Conservation (phyloP, 2,329 filamentous ascomycete species). For the Neofusicoccum sp. region DNA sequence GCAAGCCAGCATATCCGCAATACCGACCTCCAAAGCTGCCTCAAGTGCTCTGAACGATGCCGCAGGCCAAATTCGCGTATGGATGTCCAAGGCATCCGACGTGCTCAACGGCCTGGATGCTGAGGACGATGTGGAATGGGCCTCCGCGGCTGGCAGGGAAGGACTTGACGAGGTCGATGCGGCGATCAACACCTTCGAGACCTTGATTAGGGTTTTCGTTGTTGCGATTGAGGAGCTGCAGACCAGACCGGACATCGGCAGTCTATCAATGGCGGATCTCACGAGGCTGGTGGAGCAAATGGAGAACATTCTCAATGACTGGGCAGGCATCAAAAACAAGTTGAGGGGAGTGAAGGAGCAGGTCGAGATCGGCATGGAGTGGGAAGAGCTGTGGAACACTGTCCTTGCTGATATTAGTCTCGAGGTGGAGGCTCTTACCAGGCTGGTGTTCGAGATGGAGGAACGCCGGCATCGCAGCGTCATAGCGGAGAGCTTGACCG, state of each 20-base stretch:
- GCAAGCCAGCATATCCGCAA: slow-evolving; percentile 79
- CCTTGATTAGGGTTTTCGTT: slow-evolving; percentile 89
- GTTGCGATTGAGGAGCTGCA: slow-evolving; percentile 92
- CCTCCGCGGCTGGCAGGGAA: slow-evolving; percentile 81
- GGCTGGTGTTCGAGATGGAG: slow-evolving; percentile 96
- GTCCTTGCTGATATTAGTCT: slow-evolving; percentile 91
- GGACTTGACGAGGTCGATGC: slow-evolving; percentile 69
- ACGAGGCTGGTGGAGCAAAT: slow-evolving; percentile 80
- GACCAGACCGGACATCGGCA: slow-evolving; percentile 71
- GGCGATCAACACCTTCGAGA: slow-evolving; percentile 82
- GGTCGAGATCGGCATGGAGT: slow-evolving; percentile 97
- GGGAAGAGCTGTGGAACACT: slow-evolving; percentile 95
- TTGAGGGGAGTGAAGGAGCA: slow-evolving; percentile 82
- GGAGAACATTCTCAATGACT: slow-evolving; percentile 82
- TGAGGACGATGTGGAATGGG: slow-evolving; percentile 98
- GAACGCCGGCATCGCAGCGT: slow-evolving; percentile 85
- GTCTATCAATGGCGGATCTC: slow-evolving; percentile 71
- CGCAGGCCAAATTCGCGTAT: slow-evolving; percentile 88
- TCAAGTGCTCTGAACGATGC: slow-evolving; percentile 81
- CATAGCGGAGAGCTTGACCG: slow-evolving; percentile 64
- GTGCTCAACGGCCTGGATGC: slow-evolving; percentile 88
- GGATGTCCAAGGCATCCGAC: slow-evolving; percentile 90
- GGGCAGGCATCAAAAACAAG: slow-evolving; percentile 77
- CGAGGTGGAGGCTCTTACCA: slow-evolving; percentile 78
- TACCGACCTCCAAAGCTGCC: slow-evolving; percentile 82